Percentiles rank a stretch among this genome's conserved stretches.
These are phyloP conservation scores for Claviceps arundinis DNA, from an alignment of 2,329 filamentous ascomycete species.

Conservation along the genomic window DNA sequence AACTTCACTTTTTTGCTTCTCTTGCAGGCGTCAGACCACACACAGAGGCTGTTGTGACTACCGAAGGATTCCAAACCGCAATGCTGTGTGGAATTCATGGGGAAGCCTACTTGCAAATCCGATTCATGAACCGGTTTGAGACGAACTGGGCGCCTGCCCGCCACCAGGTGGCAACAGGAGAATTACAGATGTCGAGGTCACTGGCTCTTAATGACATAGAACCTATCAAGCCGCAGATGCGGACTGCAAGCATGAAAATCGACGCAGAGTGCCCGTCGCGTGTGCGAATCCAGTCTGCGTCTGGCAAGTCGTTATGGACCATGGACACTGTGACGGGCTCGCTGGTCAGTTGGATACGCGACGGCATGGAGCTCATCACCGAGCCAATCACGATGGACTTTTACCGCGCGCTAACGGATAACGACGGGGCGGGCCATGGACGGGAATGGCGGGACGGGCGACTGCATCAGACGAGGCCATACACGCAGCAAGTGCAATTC, in stretches of 20 bases:
- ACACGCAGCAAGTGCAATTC: conserved; percentile 25
- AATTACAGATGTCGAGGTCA: conserved; percentile 27
- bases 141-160: conserved; percentile 39
- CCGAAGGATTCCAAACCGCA: conserved; percentile 18
- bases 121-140: conserved; percentile 28
- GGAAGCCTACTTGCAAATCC: conserved; percentile 35
- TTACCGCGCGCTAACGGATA: conserved; percentile 54
- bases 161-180: conserved; percentile 38
- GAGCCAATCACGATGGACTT: conserved; percentile 36
- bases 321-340: conserved; percentile 30
- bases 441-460: conserved; percentile 40
- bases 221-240: conserved; percentile 7
- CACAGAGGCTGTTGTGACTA: conserved; percentile 19
- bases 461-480: conserved; percentile 31
- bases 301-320: conserved; percentile 25
- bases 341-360: conserved; percentile 27
- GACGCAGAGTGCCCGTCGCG: conserved; percentile 1
- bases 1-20: neutral
- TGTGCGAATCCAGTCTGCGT: conserved; percentile 22
- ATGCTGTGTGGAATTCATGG: conserved; percentile 11
- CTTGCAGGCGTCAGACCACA: conserved; percentile 30
- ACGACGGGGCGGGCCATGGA: conserved; percentile 45
- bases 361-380: conserved; percentile 26
- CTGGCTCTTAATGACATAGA: conserved; percentile 14
- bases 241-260: conserved; percentile 12